Evolutionary conservation across 164 flowering plant genomes (phyloP), one percentile per base, ranked within the genome.

Genomic region (Magnolia sinica): DNA sequence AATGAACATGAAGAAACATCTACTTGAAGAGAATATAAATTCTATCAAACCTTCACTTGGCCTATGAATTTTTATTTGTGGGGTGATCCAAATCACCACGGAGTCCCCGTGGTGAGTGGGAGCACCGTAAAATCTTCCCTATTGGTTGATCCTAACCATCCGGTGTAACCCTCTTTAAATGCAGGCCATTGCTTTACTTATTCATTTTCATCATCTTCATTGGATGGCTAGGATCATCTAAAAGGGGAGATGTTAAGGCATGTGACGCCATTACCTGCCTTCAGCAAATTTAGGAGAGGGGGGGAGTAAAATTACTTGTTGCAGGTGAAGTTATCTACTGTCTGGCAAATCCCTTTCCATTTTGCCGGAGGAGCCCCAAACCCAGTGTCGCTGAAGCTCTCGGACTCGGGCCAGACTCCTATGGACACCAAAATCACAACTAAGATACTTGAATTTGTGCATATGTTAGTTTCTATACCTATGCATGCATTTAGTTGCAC

Each of bases 371-470:
- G 90, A 8, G 92, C 88, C 18, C 89, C 89, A 23, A 87, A 82
- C 61, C 87, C 89, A 68, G 64, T 59, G 49, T 86, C 91, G 23
- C 50, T 82, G 78, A 91, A 89, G 76, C 91, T 88, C 0, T 72
- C 80, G 1, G 89, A 82, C 61, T 91, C 92, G 0, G 90, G 91
- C 90, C 95, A 91, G 18, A 87, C 73, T 7, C 95, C 92, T 3
- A 83, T 75, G 76, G 85, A 85, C 5, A 5, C 5, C 85, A 67
- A 37, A 37, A 37, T 0, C 45, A 5, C 7, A 5, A 3, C 4
- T 37, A 37, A 37, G 45, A 37, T 4, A 37, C 45, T 37, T 0
- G 45, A 37, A 3, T 37, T 37, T 3, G 45, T 4, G 45, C 45
- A 37, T 31, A 31, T 31, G 37, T 31, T 16, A 55, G 11, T 55